phyloP scores from a whole-genome alignment of 2,329 filamentous ascomycete species.

The Colletotrichum musae region DNA sequence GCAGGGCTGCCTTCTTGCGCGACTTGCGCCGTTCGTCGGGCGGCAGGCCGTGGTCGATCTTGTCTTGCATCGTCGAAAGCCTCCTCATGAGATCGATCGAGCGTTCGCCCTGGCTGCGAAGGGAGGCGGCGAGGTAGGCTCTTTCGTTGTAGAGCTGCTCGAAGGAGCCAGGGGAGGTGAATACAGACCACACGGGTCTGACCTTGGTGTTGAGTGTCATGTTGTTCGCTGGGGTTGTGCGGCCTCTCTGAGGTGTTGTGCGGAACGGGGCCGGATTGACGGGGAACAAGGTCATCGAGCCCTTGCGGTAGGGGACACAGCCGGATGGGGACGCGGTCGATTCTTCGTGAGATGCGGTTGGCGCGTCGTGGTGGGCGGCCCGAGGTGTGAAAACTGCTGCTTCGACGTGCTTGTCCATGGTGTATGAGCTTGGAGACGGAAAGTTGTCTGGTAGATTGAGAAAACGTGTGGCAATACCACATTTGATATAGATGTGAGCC shows the following conservation, averaged over 20 bases:
- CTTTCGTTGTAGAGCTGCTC: slow-evolving; percentile 62
- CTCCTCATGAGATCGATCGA: slow-evolving; percentile 55
- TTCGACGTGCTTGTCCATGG: slow-evolving; percentile 29
- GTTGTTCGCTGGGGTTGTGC: background rate
- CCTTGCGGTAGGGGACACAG: background rate
- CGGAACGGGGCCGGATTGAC: background rate
- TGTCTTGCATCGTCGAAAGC: slow-evolving; percentile 55
- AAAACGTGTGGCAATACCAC: background rate
- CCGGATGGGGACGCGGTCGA: background rate
- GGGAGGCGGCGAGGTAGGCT: slow-evolving; percentile 58
- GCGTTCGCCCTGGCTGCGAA: slow-evolving; percentile 57
- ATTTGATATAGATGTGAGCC: slow-evolving; percentile 16
- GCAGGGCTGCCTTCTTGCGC: slow-evolving; percentile 58
- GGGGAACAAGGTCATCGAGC: background rate
- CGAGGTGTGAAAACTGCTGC: slow-evolving; percentile 17
- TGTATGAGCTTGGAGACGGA: background rate
- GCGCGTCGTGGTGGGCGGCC: background rate
- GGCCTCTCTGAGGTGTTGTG: background rate
- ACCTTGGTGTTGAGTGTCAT: slow-evolving; percentile 17
- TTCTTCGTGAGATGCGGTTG: background rate
- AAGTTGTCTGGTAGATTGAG: background rate
- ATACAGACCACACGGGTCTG: slow-evolving; percentile 41
- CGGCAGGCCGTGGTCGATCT: slow-evolving; percentile 43
- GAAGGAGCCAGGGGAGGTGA: slow-evolving; percentile 56
- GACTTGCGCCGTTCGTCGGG: slow-evolving; percentile 47